phyloP scores from a whole-genome alignment of 2,329 filamentous ascomycete species.

The Cytospora mali region DNA sequence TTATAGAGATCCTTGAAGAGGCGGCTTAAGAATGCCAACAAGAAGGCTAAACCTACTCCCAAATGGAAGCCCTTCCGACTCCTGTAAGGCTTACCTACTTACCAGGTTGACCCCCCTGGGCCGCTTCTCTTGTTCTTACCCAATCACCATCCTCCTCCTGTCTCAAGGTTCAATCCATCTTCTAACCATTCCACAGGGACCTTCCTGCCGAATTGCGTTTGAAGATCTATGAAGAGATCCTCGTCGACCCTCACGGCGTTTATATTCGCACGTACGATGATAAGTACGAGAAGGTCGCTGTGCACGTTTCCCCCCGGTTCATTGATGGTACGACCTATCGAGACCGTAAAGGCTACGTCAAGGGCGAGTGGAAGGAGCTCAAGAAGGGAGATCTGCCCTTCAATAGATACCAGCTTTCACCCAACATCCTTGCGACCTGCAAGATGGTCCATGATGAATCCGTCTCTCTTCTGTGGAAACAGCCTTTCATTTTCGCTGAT shows the following conservation, averaged over 20 bases:
- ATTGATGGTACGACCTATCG: background rate
- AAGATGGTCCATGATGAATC: slow-evolving; percentile 1
- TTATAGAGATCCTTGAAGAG: background rate
- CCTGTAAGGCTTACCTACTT: background rate
- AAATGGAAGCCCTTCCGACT: slow-evolving; percentile 15
- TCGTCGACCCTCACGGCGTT: slow-evolving; percentile 10
- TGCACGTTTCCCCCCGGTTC: background rate
- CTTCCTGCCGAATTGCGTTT: slow-evolving; percentile 8
- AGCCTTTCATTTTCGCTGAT: slow-evolving; percentile 7
- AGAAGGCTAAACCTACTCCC: slow-evolving; percentile 1
- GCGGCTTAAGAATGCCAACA: background rate
- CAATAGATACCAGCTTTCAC: background rate
- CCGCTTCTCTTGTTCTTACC: background rate
- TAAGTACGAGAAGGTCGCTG: background rate
- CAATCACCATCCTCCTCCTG: background rate
- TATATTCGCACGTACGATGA: background rate
- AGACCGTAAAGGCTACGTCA: background rate
- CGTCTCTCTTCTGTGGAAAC: background rate
- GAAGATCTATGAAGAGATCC: slow-evolving; percentile 9
- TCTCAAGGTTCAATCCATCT: background rate
- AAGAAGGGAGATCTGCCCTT: background rate
- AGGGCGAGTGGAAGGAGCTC: background rate
- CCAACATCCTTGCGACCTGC: slow-evolving; percentile 10
- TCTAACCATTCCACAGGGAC: background rate
- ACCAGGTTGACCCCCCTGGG: background rate